Evolutionary conservation across 176 grass and related monocot species (phyloP), one percentile per base, ranked within the genome.

Genomic region (Metroxylon sagu): DNA sequence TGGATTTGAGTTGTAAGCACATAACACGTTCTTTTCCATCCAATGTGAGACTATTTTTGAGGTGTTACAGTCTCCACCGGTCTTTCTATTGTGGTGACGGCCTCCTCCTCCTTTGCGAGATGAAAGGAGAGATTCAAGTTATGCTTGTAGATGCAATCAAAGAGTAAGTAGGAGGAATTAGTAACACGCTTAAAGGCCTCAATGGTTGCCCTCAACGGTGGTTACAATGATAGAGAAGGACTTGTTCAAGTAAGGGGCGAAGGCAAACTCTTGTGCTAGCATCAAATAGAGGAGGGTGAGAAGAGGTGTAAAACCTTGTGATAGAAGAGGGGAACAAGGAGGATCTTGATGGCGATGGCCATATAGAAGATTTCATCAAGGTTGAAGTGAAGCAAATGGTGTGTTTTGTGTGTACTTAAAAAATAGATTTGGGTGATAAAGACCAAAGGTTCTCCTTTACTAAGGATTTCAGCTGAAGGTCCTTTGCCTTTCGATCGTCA

Each of bases 401-500:
- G 73, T 85, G 81, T 49, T 78, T 86, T 23, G 89, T 82, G 89
- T 82, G 62, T 89, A 66, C 85, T 75, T 95, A 71, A 14, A 23
- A 23, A 23, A 79, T 76, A 16, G 82, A 72, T 56, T 56, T 64
- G 62, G 75, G 60, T 62, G 61, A 78, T 19, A 76, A 75, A 4
- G 69, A 29, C 0, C 26, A 53, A 61, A 95, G 69, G 51, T 85
- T 83, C 21, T 70, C 12, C 50, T 95, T 79, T 0, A 85, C 85
- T 14, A 83, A 57, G 19, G 60, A 57, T 2, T 82, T 74, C 18
- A 85, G 82, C 30, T 64, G 67, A 26, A 66, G 21, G 25, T 65
- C 61, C 50, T 77, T 76, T 14, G 48, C 68, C 16, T 30, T 52
- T 14, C 48, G 12, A 14, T 12, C 4, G 15, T 30, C 26, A 30